Percentiles rank a stretch among this genome's conserved stretches.
Conservation (phyloP, 2,329 filamentous ascomycete genomes). For the Cephalotrichum gorgonifer region DNA sequence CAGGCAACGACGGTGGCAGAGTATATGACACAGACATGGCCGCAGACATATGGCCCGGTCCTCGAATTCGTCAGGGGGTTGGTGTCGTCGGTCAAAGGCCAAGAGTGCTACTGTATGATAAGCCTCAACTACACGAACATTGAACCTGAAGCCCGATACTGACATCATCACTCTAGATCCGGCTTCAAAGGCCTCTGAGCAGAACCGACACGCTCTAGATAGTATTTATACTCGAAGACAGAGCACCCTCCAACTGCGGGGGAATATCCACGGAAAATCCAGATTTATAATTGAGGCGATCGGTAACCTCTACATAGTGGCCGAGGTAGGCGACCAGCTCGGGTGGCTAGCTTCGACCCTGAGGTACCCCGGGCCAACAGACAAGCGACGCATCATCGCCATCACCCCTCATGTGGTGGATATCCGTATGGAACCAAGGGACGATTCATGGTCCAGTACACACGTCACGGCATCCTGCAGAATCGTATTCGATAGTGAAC, state of each 20-base stretch:
- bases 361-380: neutral
- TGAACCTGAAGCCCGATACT: neutral
- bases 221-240: neutral
- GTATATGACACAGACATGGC: neutral
- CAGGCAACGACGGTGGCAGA: neutral
- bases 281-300: neutral
- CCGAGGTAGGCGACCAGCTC: neutral
- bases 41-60: neutral
- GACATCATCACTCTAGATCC: neutral
- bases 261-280: neutral
- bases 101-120: neutral
- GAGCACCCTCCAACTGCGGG: neutral
- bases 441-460: neutral
- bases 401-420: neutral
- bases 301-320: neutral
- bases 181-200: neutral
- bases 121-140: neutral
- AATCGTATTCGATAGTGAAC: neutral
- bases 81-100: neutral
- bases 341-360: neutral
- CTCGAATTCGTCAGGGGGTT: neutral
- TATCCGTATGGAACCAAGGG: neutral
- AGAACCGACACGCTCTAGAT: no score
- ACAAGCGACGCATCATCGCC: neutral
- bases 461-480: neutral